Evolutionary conservation across 2,329 filamentous ascomycete genomes (phyloP).

Genomic region (Exophiala xenobiotica): DNA sequence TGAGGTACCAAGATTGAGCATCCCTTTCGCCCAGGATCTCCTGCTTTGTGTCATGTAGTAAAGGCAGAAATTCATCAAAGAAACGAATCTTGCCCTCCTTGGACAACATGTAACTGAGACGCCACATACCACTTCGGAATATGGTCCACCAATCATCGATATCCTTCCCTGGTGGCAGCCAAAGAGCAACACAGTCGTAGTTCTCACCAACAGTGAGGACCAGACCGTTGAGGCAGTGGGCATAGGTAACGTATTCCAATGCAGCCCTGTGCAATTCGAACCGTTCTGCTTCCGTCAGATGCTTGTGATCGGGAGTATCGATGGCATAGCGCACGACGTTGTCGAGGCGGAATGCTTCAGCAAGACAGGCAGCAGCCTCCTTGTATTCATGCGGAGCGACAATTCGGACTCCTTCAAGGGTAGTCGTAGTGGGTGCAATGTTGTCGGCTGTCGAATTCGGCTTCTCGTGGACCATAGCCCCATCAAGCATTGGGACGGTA

Average conservation of each 20-base stretch:
- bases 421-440: conserved; percentile 31
- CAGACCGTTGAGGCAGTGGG: conserved; percentile 71
- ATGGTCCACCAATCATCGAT: conserved; percentile 72
- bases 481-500: conserved; percentile 28
- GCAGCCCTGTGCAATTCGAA: conserved; percentile 77
- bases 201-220: conserved; percentile 73
- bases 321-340: conserved; percentile 69
- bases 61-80: conserved; percentile 73
- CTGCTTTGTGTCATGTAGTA: conserved; percentile 70
- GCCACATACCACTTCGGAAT: conserved; percentile 74
- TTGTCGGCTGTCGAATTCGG: conserved; percentile 20
- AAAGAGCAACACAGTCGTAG: conserved; percentile 75
- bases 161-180: conserved; percentile 73
- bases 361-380: conserved; percentile 68
- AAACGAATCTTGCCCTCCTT: conserved; percentile 70
- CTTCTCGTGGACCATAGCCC: conserved; percentile 28
- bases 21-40: conserved; percentile 67
- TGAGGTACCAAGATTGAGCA: conserved; percentile 72
- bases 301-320: conserved; percentile 65
- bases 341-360: conserved; percentile 75
- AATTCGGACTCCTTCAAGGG: conserved; percentile 60
- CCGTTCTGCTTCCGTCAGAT: conserved; percentile 64
- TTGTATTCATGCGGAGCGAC: conserved; percentile 67
- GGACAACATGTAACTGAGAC: conserved; percentile 71
- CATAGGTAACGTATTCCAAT: conserved; percentile 73